Conservation (phyloP, 164 flowering plant genomes). For the Warburgia ugandensis region DNA sequence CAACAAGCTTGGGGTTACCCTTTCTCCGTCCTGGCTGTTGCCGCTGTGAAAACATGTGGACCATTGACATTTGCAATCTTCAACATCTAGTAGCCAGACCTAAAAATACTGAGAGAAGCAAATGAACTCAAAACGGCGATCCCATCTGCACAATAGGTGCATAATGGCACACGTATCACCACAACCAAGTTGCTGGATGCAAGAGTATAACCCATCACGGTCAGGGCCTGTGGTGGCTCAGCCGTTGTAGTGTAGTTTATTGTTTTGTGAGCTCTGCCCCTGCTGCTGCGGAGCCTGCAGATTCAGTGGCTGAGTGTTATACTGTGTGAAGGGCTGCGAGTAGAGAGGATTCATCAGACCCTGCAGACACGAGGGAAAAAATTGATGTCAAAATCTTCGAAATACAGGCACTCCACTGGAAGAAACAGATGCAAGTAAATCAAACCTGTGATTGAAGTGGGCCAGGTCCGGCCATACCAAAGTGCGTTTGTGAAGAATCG, state of each 20-base stretch:
- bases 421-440: too few relatives aligned
- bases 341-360: constrained; percentile 86
- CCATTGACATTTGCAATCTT: constrained; percentile 15
- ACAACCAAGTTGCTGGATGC: constrained; percentile 65
- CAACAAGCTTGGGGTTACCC: constrained; percentile 32
- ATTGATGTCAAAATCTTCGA: background rate
- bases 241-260: constrained; percentile 79
- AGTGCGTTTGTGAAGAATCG: constrained; percentile 75
- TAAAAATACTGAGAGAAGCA: constrained; percentile 16
- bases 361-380: constrained; percentile 42
- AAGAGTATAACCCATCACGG: constrained; percentile 57
- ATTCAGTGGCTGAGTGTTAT: constrained; percentile 66
- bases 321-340: constrained; percentile 87
- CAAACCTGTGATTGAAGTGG: constrained; percentile 94
- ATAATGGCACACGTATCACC: constrained; percentile 47
- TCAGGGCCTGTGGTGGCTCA: constrained; percentile 28
- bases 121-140: constrained; percentile 17
- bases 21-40: constrained; percentile 30
- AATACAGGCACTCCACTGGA: too few relatives aligned
- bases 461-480: constrained; percentile 53
- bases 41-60: constrained; percentile 15
- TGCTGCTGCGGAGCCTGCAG: constrained; percentile 63
- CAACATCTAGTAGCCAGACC: background rate
- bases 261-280: constrained; percentile 76
- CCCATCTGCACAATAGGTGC: constrained; percentile 15